phyloP scores from a whole-genome alignment of 352 stramenopile genomes.

The Phytophthora boehmeriae region DNA sequence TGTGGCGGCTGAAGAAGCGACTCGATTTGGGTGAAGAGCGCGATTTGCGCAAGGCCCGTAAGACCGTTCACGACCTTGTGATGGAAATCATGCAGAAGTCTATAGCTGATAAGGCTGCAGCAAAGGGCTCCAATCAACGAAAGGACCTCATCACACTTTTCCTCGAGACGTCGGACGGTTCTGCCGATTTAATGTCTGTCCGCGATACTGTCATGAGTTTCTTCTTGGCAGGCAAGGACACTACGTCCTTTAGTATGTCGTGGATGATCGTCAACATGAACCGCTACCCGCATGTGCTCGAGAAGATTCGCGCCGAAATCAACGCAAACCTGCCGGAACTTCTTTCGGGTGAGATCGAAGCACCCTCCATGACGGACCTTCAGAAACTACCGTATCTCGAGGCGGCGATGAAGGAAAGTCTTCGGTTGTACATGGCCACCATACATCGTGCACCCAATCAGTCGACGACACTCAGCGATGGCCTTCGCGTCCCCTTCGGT shows the following conservation, averaged over 20 bases:
- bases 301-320: slow-evolving; percentile 57
- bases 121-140: slow-evolving; percentile 14
- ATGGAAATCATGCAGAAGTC: slow-evolving; percentile 38
- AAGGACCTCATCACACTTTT: slow-evolving; percentile 60
- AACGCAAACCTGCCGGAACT: slow-evolving; percentile 39
- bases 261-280: slow-evolving; percentile 86
- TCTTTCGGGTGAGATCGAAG: slow-evolving; percentile 16
- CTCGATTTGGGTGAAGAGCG: slow-evolving; percentile 35
- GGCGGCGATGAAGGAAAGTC: slow-evolving; percentile 60
- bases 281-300: slow-evolving; percentile 54
- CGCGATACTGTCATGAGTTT: slow-evolving; percentile 82
- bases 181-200: slow-evolving; percentile 35
- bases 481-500: slow-evolving; percentile 54
- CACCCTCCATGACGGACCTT: slow-evolving; percentile 47
- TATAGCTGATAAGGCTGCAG: slow-evolving; percentile 18
- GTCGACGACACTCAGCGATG: slow-evolving; percentile 61
- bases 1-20: slow-evolving; percentile 52
- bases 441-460: slow-evolving; percentile 37
- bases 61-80: slow-evolving; percentile 40
- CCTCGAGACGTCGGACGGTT: slow-evolving; percentile 26
- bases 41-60: slow-evolving; percentile 30
- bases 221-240: slow-evolving; percentile 73
- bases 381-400: slow-evolving; percentile 64
- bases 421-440: slow-evolving; percentile 65
- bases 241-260: slow-evolving; percentile 63